Percentiles rank a stretch among this genome's conserved stretches.
phyloP scores from a whole-genome alignment of 2,329 filamentous ascomycete genomes.

The Mariannaea sp. region DNA sequence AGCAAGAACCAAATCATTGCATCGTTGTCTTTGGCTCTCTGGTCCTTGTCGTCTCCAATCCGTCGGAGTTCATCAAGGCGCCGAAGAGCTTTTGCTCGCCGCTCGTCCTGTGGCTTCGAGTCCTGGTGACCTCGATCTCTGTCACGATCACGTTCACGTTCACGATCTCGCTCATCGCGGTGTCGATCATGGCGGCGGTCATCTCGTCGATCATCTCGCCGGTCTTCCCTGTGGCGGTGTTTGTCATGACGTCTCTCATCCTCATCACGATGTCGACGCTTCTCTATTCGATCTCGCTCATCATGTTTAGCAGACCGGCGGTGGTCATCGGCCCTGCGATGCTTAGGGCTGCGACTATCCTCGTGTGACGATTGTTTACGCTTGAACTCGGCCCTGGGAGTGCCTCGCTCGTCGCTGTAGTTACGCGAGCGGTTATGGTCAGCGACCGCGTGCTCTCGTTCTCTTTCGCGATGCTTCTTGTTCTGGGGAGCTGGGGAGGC shows the following conservation, averaged over 20 bases:
- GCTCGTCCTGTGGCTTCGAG: conserved; percentile 45
- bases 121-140: conserved; percentile 34
- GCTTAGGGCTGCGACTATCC: conserved; percentile 50
- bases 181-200: conserved; percentile 33
- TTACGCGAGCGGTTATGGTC: conserved; percentile 58
- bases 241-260: conserved; percentile 32
- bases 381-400: conserved; percentile 60
- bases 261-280: conserved; percentile 32
- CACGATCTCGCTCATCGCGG: conserved; percentile 31
- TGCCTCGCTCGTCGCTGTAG: conserved; percentile 56
- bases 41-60: conserved; percentile 56
- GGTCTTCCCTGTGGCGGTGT: conserved; percentile 31
- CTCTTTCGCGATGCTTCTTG: conserved; percentile 54
- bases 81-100: conserved; percentile 47
- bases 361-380: conserved; percentile 62
- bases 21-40: conserved; percentile 51
- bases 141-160: conserved; percentile 33
- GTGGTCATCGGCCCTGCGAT: conserved; percentile 48
- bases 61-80: conserved; percentile 51
- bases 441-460: conserved; percentile 51
- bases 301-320: conserved; percentile 46
- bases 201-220: conserved; percentile 31
- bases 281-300: conserved; percentile 43
- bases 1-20: conserved; percentile 56
- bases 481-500: conserved; percentile 70